A percentile compares a stretch with the other conserved stretches of the same genome.
Conservation (phyloP, 768 basidiomycete genomes). For the Kwoniella sp. region DNA sequence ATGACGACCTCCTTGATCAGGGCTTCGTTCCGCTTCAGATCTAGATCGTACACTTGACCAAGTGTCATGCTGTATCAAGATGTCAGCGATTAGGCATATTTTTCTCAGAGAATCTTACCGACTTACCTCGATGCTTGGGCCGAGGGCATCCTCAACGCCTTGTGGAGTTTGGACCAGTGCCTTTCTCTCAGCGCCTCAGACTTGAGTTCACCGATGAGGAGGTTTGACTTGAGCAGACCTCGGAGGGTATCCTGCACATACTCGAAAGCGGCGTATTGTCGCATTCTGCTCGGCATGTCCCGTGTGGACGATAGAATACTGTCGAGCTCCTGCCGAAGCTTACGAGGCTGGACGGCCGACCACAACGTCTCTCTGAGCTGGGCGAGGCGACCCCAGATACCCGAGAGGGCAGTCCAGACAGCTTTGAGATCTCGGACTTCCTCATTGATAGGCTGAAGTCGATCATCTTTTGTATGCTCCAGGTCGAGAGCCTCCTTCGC, state of each 20-base stretch:
- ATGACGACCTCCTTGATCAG: constrained; percentile 91
- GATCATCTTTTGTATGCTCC: constrained; percentile 73
- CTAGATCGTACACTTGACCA: constrained; percentile 94
- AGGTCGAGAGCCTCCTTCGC: constrained; percentile 97
- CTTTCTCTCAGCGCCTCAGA: constrained; percentile 96
- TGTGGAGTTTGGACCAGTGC: constrained; percentile 98
- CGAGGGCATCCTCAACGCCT: constrained; percentile 74
- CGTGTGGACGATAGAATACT: constrained; percentile 88
- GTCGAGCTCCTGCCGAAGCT: constrained; percentile 90
- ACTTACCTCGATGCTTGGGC: constrained; percentile 73
- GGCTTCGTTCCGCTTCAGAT: constrained; percentile 87
- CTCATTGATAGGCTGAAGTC: constrained; percentile 90
- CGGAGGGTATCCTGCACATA: constrained; percentile 91
- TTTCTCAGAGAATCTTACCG: not conserved
- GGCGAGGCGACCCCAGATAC: constrained; percentile 90
- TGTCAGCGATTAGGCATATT: not conserved
- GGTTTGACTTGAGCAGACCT: constrained; percentile 83
- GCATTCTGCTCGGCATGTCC: constrained; percentile 98
- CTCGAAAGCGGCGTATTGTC: constrained; percentile 98
- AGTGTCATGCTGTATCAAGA: constrained; percentile 75
- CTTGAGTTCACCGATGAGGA: constrained; percentile 88
- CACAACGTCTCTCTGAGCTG: constrained; percentile 86
- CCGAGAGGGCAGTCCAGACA: constrained; percentile 97
- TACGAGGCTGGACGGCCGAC: constrained; percentile 91
- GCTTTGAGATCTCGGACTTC: constrained; percentile 95